These are phyloP conservation scores for Pholiota conissans DNA, from an alignment of 768 basidiomycete species.

Conservation along the genomic window DNA sequence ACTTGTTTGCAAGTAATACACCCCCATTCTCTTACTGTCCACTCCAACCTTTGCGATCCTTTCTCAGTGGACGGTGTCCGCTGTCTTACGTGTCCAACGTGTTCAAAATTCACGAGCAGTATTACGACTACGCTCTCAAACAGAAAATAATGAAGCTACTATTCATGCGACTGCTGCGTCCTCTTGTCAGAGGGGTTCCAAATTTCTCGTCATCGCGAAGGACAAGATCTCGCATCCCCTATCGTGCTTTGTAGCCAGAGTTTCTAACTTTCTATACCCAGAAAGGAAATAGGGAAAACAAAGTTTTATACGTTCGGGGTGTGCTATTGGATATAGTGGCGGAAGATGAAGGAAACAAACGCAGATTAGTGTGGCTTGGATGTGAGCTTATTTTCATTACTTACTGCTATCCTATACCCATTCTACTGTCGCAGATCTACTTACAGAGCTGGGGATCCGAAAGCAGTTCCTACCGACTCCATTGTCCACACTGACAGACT, in stretches of 20 bases:
- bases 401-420: no score
- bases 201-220: constrained; percentile 21
- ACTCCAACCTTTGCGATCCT: constrained; percentile 41
- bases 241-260: constrained; percentile 67
- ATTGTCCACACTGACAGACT: no score
- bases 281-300: constrained; percentile 48
- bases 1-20: constrained; percentile 57
- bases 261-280: constrained; percentile 51
- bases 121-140: constrained; percentile 75
- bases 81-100: constrained; percentile 57
- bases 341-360: constrained; percentile 82
- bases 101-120: constrained; percentile 82
- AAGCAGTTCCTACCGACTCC: no score
- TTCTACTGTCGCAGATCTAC: no score
- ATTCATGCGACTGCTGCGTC: constrained; percentile 23
- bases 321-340: constrained; percentile 90
- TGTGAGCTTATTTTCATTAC: constrained; percentile 45
- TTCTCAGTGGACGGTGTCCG: constrained; percentile 43
- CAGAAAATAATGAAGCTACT: constrained; percentile 57
- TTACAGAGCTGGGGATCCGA: no score
- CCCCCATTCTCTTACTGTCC: constrained; percentile 48
- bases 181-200: constrained; percentile 7
- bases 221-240: constrained; percentile 44
- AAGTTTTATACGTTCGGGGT: constrained; percentile 68
- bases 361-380: constrained; percentile 85